Percentiles rank a stretch among this genome's conserved stretches.
phyloP scores from a whole-genome alignment of 2,329 filamentous ascomycete genomes.

The Pyrenochaeta sp. region DNA sequence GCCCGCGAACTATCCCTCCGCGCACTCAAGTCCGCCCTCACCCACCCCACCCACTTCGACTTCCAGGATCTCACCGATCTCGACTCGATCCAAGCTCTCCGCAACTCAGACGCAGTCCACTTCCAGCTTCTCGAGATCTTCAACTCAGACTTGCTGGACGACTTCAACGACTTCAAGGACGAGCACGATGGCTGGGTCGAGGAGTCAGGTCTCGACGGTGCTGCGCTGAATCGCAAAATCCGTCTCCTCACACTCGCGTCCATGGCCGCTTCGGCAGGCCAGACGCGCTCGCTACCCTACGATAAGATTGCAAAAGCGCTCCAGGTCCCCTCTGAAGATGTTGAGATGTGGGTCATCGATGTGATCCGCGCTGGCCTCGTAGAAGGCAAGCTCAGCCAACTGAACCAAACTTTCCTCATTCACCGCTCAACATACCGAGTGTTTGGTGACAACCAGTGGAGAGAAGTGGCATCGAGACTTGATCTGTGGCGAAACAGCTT shows the following conservation, averaged over 20 bases:
- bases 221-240: conserved; percentile 90
- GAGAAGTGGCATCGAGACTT: conserved; percentile 87
- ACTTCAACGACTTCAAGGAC: conserved; percentile 94
- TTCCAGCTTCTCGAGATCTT: conserved; percentile 96
- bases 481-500: conserved; percentile 91
- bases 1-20: conserved; percentile 68
- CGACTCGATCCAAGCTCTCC: conserved; percentile 84
- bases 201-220: conserved; percentile 74
- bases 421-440: conserved; percentile 96
- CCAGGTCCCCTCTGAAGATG: conserved; percentile 81
- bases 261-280: conserved; percentile 78
- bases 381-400: conserved; percentile 94
- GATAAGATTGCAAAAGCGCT: conserved; percentile 83
- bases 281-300: conserved; percentile 89
- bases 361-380: conserved; percentile 95
- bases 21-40: conserved; percentile 73
- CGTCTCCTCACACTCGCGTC: conserved; percentile 92
- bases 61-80: conserved; percentile 76
- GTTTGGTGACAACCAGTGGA: conserved; percentile 98
- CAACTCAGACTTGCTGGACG: conserved; percentile 90
- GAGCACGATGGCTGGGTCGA: conserved; percentile 88
- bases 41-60: conserved; percentile 72
- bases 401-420: conserved; percentile 91
- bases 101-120: conserved; percentile 82
- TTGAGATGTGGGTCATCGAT: conserved; percentile 99